Conservation (phyloP, 495 filamentous ascomycete species). For the Rostrohypoxylon terebratum region DNA sequence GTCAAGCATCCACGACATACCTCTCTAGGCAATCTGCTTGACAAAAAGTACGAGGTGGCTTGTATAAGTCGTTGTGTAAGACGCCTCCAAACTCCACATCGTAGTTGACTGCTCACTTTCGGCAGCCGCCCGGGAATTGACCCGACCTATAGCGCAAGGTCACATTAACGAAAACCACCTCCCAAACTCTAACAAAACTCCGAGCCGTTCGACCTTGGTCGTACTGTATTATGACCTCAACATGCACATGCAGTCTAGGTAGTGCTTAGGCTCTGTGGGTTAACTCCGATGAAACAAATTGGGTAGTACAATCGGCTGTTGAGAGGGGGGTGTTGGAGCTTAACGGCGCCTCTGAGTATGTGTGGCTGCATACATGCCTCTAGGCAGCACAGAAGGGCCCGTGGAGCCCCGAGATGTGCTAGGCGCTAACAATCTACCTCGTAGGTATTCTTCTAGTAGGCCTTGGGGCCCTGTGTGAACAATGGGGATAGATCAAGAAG, state of each 20-base stretch:
- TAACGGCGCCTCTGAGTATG: neutral
- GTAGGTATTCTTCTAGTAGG: neutral
- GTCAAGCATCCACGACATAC: neutral
- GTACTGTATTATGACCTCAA: neutral
- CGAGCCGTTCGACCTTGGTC: constrained; percentile 14
- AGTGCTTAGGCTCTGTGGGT: neutral
- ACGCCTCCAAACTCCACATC: neutral
- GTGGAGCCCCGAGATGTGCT: neutral
- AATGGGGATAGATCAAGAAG: neutral
- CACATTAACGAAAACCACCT: constrained; percentile 43
- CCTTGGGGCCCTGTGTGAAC: neutral
- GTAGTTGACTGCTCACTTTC: constrained; percentile 14
- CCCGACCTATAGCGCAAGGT: constrained; percentile 17
- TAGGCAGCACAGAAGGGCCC: neutral
- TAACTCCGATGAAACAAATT: constrained; percentile 10
- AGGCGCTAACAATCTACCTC: neutral
- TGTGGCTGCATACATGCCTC: constrained; percentile 19
- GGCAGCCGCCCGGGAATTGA: constrained; percentile 30
- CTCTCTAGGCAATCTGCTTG: neutral
- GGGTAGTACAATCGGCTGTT: constrained; percentile 5
- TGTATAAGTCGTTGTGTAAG: constrained; percentile 5
- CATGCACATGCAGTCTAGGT: neutral
- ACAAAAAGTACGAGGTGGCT: neutral
- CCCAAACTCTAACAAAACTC: constrained; percentile 36
- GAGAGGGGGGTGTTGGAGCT: constrained; percentile 15